Base-by-base conservation (phyloP, 2,329 filamentous ascomycete genomes). In the Claviceps citrina region DNA sequence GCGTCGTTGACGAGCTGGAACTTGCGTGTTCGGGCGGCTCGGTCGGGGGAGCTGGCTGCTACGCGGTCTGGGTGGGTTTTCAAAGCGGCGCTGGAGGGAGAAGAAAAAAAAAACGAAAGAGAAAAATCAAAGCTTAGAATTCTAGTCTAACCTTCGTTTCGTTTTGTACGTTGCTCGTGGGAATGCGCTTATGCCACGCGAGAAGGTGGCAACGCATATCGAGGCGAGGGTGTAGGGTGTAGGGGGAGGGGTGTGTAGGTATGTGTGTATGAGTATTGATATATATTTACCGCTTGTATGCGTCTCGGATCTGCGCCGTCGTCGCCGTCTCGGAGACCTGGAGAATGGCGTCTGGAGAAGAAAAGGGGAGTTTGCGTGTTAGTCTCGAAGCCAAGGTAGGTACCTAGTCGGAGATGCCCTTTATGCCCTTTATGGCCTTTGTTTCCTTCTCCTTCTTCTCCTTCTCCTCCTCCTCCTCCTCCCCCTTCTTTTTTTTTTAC, bases 31-130 rank as follows among this genome's bases (percentile, higher is more conserved):
- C 87, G 82, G 10, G 73, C 61, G 18, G 76, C 61, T 47, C 89
- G 84, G 51, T 96, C 86, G 28, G 87, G 84, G 5, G 85, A 89
- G 61, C 86, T 77, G 48, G 73, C 65, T 22, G 86, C 71, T 31
- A 98, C 85, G 44, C 91, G 83, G 59, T 98, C 91, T 2, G 89
- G 89, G 59, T 96, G 89, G 47, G 84, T 86, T 62, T 91, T 93
- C 34, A 96, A 68, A 5, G 89, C 89, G 52, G 84, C 83, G 56
- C 82, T 86, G 54, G 16, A 31, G 40, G 16, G 5, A 28, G 16
- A 28, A 4, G 5, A 16, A 40, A 13, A 35, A 7, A 5, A 22
- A 15, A n/a, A n/a, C n/a, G n/a, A n/a, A n/a, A n/a, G n/a, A n/a
- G n/a, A n/a, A n/a, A n/a, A n/a, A n/a, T n/a, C n/a, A n/a, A n/a